Evolutionary conservation across 2,329 filamentous ascomycete genomes (phyloP), one percentile per base, ranked within the genome.

Genomic region (Rosellinia necatrix): DNA sequence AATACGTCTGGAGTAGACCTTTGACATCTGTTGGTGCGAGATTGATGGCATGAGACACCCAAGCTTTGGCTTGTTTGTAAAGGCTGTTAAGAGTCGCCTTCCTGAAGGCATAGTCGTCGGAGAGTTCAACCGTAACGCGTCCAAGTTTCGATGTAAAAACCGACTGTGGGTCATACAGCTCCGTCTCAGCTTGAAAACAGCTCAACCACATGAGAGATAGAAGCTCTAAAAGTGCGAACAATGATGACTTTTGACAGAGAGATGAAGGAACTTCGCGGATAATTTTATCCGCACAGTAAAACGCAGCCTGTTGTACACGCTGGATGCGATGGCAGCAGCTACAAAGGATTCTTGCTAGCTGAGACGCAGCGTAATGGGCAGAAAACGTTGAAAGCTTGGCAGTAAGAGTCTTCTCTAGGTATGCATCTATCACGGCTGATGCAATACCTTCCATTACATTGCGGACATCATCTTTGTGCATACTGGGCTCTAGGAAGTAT

Each of bases 401-500:
- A 12, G 81, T 81, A 9, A 94, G 74, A 0, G 90, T 91, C 71
- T 89, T 91, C 25, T 80, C 78, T 49, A 97, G 75, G 70, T 97
- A 99, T 27, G 86, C 86, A 51, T 89, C 86, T 37, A 97, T 84
- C 15, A 92, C 88, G 12, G 85, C 83, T n/a, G 76, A 72, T 37
- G 83, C 80, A 56, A 88, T 81, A 7, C 82, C 81, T 60, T 87
- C 84, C 85, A 88, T 88, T 24, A 81, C 81, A 64, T 76, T 83
- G 70, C 81, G 85, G 49, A 87, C 82, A 48, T 87, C 84, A 10
- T 80, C 80, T 56, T 78, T 82, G 32, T 84, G 80, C 83, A 88
- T 88, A 65, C 91, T 92, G 5, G 92, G 92, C 68, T 99, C 94
- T n/a, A 96, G 78, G 73, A 97, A 99, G 74, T 99, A 99, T 0